Conservation (phyloP, 2,329 filamentous ascomycete species). For the Botrytis galanthina region DNA sequence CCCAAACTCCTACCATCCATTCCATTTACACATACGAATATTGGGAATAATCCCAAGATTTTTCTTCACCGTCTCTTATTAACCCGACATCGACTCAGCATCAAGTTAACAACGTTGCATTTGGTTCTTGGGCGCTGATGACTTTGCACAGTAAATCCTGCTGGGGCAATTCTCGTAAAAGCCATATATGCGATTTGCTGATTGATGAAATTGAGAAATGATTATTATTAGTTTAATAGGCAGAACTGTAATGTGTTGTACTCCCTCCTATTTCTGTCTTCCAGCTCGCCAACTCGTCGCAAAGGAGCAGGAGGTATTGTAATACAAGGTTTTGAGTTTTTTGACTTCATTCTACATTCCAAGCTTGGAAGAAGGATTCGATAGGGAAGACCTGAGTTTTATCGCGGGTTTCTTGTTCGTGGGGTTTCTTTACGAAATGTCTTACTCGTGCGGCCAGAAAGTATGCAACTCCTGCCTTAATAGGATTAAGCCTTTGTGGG, state of each 20-base stretch:
- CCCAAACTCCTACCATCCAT: neutral
- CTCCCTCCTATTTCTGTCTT: neutral
- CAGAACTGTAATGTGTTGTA: conserved; percentile 1
- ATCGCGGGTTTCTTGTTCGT: conserved; percentile 6
- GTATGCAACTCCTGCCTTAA: too few species aligned
- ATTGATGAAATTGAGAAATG: neutral
- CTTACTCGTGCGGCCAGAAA: too few species aligned
- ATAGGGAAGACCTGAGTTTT: conserved; percentile 4
- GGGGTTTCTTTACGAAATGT: neutral
- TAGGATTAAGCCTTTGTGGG: too few species aligned
- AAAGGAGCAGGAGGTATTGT: neutral
- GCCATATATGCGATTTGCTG: neutral
- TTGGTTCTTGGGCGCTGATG: neutral
- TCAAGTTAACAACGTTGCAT: conserved; percentile 10
- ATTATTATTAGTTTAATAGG: neutral
- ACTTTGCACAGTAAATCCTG: neutral
- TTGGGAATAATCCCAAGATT: neutral
- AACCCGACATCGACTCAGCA: neutral
- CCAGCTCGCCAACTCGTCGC: neutral
- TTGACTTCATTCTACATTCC: neutral
- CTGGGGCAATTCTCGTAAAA: neutral
- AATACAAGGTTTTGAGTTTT: neutral
- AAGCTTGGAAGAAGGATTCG: neutral
- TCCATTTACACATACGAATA: neutral
- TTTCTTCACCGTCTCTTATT: conserved; percentile 10